Evolutionary conservation across 2,329 filamentous ascomycete genomes (phyloP).

Genomic region (Thyridium curvatum): DNA sequence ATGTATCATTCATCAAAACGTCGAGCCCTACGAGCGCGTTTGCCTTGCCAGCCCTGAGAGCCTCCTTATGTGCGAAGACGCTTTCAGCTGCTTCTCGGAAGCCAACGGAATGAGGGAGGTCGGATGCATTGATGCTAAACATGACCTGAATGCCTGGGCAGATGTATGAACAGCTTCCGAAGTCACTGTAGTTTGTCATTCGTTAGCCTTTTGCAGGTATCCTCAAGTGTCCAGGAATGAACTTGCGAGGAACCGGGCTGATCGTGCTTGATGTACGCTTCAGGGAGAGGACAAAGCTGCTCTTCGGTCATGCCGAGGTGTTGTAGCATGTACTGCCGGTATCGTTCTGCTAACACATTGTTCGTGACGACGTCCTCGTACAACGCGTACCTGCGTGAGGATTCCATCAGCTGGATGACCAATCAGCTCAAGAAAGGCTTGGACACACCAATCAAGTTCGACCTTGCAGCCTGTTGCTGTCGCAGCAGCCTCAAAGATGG

Average conservation of each 20-base stretch:
- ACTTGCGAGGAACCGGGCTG: slow-evolving; percentile 2
- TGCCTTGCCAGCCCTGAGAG: slow-evolving; percentile 2
- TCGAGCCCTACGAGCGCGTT: slow-evolving; percentile 1
- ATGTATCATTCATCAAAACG: slow-evolving; percentile 1
- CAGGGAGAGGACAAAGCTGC: background rate
- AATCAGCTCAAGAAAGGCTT: no score
- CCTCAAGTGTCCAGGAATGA: background rate
- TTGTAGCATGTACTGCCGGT: slow-evolving; percentile 3
- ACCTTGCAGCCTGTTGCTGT: slow-evolving; percentile 1
- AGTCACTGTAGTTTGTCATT: background rate
- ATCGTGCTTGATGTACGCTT: background rate
- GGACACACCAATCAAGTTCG: slow-evolving; percentile 2
- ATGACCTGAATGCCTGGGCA: slow-evolving; percentile 2
- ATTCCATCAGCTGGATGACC: no score
- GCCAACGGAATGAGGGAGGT: slow-evolving; percentile 1
- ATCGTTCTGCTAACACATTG: slow-evolving; percentile 1
- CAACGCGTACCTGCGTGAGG: background rate
- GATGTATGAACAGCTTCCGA: slow-evolving; percentile 3
- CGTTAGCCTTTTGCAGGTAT: background rate
- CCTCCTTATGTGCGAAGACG: slow-evolving; percentile 1
- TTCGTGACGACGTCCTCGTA: slow-evolving; percentile 3
- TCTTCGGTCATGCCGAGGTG: background rate
- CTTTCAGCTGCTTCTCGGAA: slow-evolving; percentile 1
- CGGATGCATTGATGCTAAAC: slow-evolving; percentile 3
- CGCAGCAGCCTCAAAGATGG: slow-evolving; percentile 1